Evolutionary conservation across 2,329 filamentous ascomycete genomes (phyloP).

Genomic region (Curvularia eragrostidis): DNA sequence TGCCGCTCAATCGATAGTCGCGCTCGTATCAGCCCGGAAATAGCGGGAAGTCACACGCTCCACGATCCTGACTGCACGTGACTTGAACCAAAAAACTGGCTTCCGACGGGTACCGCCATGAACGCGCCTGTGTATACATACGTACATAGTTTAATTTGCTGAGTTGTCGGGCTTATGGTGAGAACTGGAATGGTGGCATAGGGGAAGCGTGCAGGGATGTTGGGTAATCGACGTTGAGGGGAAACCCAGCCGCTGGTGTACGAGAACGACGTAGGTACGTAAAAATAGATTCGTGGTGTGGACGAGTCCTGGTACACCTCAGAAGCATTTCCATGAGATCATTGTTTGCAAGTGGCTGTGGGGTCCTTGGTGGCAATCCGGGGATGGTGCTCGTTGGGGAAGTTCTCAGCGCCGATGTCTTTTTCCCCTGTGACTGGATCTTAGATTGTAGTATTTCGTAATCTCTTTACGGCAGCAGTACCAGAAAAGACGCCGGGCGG

Average conservation of each 20-base stretch:
- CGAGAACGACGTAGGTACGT: not conserved
- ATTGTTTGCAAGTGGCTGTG: no score
- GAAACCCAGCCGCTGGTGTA: no score
- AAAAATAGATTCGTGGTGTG: not conserved
- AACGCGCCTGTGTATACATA: not conserved
- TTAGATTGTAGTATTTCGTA: not conserved
- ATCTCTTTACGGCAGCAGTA: not conserved
- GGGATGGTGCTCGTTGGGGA: not conserved
- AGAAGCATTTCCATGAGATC: not conserved
- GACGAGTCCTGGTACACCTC: not conserved
- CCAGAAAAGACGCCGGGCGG: not conserved
- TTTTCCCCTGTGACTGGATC: not conserved
- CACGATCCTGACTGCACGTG: not conserved
- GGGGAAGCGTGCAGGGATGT: not conserved
- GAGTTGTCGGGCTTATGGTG: not conserved
- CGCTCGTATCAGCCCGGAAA: slow-evolving; percentile 10
- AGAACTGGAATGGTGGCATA: not conserved
- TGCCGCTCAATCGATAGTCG: slow-evolving; percentile 16
- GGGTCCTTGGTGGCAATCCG: not conserved
- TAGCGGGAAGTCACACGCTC: not conserved
- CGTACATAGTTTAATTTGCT: not conserved
- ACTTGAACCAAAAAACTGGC: not conserved
- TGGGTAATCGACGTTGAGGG: not conserved
- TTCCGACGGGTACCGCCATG: not conserved
- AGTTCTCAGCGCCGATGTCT: not conserved